phyloP scores from a whole-genome alignment of 331 rosid genomes.

The Pyracantha coccinea region DNA sequence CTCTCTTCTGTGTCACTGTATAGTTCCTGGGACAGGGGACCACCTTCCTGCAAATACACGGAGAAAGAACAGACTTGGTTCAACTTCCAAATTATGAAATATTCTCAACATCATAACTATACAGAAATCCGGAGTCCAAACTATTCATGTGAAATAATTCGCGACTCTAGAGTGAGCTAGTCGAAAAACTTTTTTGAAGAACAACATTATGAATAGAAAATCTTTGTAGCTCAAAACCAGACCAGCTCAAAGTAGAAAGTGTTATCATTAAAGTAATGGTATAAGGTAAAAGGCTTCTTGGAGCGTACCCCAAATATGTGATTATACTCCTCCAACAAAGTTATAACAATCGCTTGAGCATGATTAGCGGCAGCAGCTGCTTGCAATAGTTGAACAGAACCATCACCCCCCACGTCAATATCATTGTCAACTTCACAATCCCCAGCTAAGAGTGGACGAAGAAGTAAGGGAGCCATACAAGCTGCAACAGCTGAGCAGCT shows the following conservation, averaged over 20 bases:
- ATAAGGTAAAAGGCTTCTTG: background rate
- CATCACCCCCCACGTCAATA: slow-evolving; percentile 91
- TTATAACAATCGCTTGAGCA: slow-evolving; percentile 93
- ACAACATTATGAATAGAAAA: background rate
- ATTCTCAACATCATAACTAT: no score
- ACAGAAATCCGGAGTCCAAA: background rate
- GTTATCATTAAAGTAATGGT: background rate
- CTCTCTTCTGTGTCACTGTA: slow-evolving; percentile 74
- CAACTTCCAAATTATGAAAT: no score
- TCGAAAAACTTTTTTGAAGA: background rate
- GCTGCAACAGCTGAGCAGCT: slow-evolving; percentile 99
- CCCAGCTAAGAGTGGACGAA: slow-evolving; percentile 92
- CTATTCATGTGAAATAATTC: background rate
- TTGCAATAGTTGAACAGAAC: slow-evolving; percentile 83
- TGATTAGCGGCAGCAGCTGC: slow-evolving; percentile 99
- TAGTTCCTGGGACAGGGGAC: slow-evolving; percentile 46
- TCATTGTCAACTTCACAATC: slow-evolving; percentile 91
- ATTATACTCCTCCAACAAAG: slow-evolving; percentile 82
- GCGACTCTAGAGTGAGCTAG: background rate
- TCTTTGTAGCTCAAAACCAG: background rate
- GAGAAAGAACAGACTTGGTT: background rate
- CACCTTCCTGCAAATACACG: slow-evolving; percentile 63
- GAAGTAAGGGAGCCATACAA: slow-evolving; percentile 99
- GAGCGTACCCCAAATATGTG: slow-evolving; percentile 74
- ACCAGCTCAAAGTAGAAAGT: slow-evolving; percentile 1